Conservation (phyloP, 305 asterid species). For the Solanum chacoense region DNA sequence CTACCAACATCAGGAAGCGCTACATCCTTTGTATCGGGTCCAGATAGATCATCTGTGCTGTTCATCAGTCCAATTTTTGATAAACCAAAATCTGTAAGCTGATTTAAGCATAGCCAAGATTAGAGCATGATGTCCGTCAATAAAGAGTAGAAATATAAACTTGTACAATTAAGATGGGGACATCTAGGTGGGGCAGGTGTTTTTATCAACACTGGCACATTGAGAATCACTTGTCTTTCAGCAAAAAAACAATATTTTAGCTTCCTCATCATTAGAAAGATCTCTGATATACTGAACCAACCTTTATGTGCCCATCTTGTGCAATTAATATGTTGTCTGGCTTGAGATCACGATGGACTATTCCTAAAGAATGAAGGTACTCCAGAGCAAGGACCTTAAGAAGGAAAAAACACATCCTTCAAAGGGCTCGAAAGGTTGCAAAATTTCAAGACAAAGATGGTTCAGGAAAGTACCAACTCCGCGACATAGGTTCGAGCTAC, state of each 20-base stretch:
- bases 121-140: constrained; percentile 16
- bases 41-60: constrained; percentile 73
- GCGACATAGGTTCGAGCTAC: constrained; percentile 79
- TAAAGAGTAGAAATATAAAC: neutral
- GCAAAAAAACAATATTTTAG: neutral
- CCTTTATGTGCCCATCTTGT: constrained; percentile 98
- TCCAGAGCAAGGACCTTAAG: constrained; percentile 92
- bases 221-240: neutral
- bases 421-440: constrained; percentile 7
- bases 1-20: constrained; percentile 29
- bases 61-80: constrained; percentile 92
- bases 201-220: neutral
- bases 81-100: constrained; percentile 97
- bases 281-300: constrained; percentile 11
- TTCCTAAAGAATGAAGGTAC: constrained; percentile 89
- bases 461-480: constrained; percentile 57
- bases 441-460: constrained; percentile 5
- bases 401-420: constrained; percentile 12
- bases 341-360: constrained; percentile 94
- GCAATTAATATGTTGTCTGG: constrained; percentile 92
- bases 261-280: neutral
- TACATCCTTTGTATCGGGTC: constrained; percentile 31
- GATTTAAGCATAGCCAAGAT: constrained; percentile 23
- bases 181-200: neutral
- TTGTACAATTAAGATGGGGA: neutral